Base-by-base conservation (phyloP, 306 rosid genomes). In the Trifolium repens region DNA sequence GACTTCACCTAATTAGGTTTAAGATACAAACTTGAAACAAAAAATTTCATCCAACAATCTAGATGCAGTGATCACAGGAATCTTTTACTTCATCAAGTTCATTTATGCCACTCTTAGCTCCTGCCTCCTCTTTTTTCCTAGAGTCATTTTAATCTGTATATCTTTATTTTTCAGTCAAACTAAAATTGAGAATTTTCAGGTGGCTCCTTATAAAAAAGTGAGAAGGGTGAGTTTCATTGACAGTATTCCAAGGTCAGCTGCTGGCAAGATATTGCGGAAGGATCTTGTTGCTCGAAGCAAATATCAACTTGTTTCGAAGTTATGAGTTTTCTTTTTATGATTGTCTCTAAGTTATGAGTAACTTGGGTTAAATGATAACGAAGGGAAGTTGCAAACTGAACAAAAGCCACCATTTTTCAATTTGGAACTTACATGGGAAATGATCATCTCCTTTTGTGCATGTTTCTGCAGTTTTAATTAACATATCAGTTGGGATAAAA, bases 181-280 rank as follows among this genome's bases (percentile, higher is more conserved):
- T 53, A 34, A 30, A 9, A 4, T 67, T 55, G 58, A 55, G 39
- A 70, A 47, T 63, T 80, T 82, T 66, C 90, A 93, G 98, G 98
- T 93, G 79, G 98, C 98, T 8, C 91, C 98, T 16, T 93, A 88
- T 72, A 93, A 88, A 88, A 93, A 93, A 83, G 79, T 91, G 55
- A 85, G 97, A 86, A 85, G 75, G 75, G 97, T 94, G 66, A 74
- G 81, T 26, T 91, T 94, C 52, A 85, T 85, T 42, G 77, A 80
- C 58, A 67, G 83, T 37, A 88, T 94, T 78, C 98, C 97, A 69
- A 87, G 90, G 79, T 94, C 98, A 46, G 83, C 86, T 67, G 94
- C 98, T 42, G 96, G 98, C 81, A 94, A 89, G 89, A 94, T 91
- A 69, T 79, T 94, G 82, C 91, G 98, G 74, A 94, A 94, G 88